A percentile compares a stretch with the other conserved stretches of the same genome.
Evolutionary conservation across 106 monocot species (phyloP).

Genomic region (Allium fistulosum): DNA sequence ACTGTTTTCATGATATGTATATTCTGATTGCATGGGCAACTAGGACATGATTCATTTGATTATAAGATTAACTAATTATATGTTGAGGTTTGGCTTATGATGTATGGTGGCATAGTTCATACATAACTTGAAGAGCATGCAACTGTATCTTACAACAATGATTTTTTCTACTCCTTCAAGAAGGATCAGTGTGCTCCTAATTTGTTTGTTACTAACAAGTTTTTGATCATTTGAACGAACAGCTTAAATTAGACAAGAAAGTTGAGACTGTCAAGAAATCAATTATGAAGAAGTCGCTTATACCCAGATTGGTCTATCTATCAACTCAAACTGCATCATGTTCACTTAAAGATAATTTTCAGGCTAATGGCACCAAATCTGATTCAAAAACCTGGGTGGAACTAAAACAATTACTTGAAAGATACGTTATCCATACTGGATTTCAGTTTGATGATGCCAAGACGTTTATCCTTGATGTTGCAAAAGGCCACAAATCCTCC

Average conservation of each 20-base stretch:
- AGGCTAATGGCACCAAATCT: slow-evolving; percentile 21
- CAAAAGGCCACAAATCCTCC: slow-evolving; percentile 34
- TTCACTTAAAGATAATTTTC: slow-evolving; percentile 35
- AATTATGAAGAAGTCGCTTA: slow-evolving; percentile 57
- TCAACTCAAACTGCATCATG: slow-evolving; percentile 45
- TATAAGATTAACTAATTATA: no score
- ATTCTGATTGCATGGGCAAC: no score
- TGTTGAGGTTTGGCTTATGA: no score
- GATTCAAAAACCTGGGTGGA: slow-evolving; percentile 20
- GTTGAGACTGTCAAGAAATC: slow-evolving; percentile 15
- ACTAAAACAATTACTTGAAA: slow-evolving; percentile 45
- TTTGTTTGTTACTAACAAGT: no score
- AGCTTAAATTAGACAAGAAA: slow-evolving; percentile 25
- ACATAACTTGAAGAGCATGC: no score
- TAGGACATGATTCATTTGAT: no score
- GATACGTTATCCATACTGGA: slow-evolving; percentile 41
- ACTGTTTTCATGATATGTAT: no score
- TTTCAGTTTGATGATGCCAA: slow-evolving; percentile 64
- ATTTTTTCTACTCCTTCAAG: no score
- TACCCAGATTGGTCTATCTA: slow-evolving; percentile 62
- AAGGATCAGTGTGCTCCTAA: no score
- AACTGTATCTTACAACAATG: no score
- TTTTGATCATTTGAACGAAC: slow-evolving; percentile 1
- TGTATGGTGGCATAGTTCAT: no score
- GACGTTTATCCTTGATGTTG: slow-evolving; percentile 28